Conservation (phyloP, 1,284 basidiomycete species). For the Irpex sp. region DNA sequence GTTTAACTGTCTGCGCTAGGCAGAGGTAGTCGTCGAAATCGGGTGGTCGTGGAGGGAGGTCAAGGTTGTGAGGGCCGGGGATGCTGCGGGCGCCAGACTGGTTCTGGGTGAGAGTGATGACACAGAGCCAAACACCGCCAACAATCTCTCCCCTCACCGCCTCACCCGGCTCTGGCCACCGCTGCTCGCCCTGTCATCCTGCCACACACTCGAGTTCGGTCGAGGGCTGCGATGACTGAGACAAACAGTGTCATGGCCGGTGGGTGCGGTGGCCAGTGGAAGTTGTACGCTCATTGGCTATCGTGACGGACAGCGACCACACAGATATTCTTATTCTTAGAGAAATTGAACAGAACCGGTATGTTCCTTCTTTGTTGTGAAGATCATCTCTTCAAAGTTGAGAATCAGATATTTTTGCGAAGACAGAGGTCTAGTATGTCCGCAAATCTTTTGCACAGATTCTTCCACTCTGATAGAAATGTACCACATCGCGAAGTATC, state of each 20-base stretch:
- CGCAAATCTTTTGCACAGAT: background rate
- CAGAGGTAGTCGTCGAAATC: background rate
- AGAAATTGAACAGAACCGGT: background rate
- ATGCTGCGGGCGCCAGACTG: background rate
- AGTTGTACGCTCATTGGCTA: background rate
- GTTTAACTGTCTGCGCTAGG: background rate
- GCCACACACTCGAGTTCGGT: background rate
- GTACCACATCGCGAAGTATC: background rate
- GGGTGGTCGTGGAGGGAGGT: background rate
- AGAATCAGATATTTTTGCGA: background rate
- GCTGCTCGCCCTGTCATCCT: background rate
- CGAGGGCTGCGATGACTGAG: background rate
- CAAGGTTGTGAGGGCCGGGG: conserved; percentile 1
- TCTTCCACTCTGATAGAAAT: background rate
- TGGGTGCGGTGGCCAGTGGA: background rate
- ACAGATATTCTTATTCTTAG: background rate
- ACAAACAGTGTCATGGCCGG: background rate
- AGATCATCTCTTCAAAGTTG: too few relatives aligned
- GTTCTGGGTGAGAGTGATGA: conserved; percentile 1
- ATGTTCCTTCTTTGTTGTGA: background rate
- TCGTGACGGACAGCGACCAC: background rate
- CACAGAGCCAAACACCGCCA: conserved; percentile 1
- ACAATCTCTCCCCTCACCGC: background rate
- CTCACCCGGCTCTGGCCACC: background rate
- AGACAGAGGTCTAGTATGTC: background rate